These are phyloP conservation scores for Mychonastes homosphaera DNA, from an alignment of 139 green algal species.

Conservation along the genomic window DNA sequence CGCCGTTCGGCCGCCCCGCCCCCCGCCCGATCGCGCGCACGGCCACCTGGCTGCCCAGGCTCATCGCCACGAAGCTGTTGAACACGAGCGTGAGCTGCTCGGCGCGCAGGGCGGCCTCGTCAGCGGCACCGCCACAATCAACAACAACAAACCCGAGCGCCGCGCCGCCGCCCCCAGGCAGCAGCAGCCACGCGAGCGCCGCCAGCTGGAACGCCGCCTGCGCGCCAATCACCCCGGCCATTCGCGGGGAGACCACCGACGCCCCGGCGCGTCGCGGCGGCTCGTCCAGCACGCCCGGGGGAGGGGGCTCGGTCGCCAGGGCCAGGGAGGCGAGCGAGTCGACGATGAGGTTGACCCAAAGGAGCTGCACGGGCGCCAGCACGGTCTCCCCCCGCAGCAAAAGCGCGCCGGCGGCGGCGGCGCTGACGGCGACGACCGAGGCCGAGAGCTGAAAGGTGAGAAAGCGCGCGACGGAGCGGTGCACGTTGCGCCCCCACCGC, in stretches of 20 bases:
- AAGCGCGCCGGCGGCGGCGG: slow-evolving; percentile 51
- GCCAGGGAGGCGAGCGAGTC: slow-evolving; percentile 71
- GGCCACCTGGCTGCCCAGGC: slow-evolving; percentile 74
- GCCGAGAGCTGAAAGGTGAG: slow-evolving; percentile 79
- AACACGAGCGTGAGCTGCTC: slow-evolving; percentile 69
- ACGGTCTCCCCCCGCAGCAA: slow-evolving; percentile 38
- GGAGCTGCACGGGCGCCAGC: slow-evolving; percentile 56
- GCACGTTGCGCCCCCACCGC: slow-evolving; percentile 83
- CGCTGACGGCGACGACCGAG: slow-evolving; percentile 50
- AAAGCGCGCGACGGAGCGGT: slow-evolving; percentile 70
- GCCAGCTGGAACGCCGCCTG: slow-evolving; percentile 67
- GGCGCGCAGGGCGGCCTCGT: slow-evolving; percentile 11
- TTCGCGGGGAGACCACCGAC: slow-evolving; percentile 31
- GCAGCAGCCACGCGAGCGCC: slow-evolving; percentile 51
- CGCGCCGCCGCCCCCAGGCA: background rate
- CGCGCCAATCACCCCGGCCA: slow-evolving; percentile 42
- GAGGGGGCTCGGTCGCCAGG: slow-evolving; percentile 59
- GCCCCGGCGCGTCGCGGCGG: slow-evolving; percentile 37
- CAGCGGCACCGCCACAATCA: background rate
- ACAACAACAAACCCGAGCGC: background rate
- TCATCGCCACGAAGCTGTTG: slow-evolving; percentile 72
- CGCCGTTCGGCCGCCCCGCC: background rate
- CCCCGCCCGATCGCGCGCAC: background rate
- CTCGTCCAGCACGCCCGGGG: slow-evolving; percentile 47
- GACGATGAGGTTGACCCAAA: slow-evolving; percentile 90